Base-by-base conservation (phyloP, 2,329 filamentous ascomycete species). In the Phyllosticta paracitricarpa region DNA sequence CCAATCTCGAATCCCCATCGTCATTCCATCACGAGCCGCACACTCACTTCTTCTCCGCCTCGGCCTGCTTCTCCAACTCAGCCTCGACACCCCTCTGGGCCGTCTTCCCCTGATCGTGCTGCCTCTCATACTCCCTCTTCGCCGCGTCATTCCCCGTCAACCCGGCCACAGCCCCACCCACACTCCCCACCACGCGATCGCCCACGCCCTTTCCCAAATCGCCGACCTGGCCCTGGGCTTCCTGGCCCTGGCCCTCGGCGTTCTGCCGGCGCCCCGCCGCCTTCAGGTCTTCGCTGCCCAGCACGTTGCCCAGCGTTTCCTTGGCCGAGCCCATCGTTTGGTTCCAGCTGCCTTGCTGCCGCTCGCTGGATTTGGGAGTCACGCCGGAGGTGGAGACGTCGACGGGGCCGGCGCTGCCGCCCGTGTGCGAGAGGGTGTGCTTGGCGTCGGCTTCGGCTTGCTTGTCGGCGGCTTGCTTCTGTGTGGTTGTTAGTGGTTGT, bases 261-360 rank as follows among this genome's bases (percentile, higher is more conserved):
- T 96, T 95, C 78, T 97, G 91, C 68, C 87, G 76, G 33, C 84
- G 84, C 4, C 93, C 93, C 25, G 85, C 72, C 56, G 84, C 80
- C 79, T 92, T 93, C 59, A 97, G 75, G 35, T 79, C 81, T 76
- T 94, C 87, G 65, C 84, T 85, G 63, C 92, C 93, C 26, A 93
- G 66, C 4, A 93, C 68, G 19, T 86, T 86, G 62, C 93, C 93
- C 0, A 94, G 65, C 4, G 86, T 79, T 73, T 97, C 90, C 79
- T 97, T 97, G 53, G 86, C 86, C 0, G 88, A 84, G 58, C 92
- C 93, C n/a, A 92, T 71, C 4, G 91, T 96, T 77, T 97, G 92
- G 78, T 96, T 90, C 86, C 88, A 95, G 19, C 82, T 81, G 53
- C 93, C 92, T 19, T 83, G 72, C 24, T 81, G 78, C 65, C 91